These are phyloP conservation scores for Favolaschia claudopus DNA, from an alignment of 768 basidiomycete genomes.

Conservation along the genomic window DNA sequence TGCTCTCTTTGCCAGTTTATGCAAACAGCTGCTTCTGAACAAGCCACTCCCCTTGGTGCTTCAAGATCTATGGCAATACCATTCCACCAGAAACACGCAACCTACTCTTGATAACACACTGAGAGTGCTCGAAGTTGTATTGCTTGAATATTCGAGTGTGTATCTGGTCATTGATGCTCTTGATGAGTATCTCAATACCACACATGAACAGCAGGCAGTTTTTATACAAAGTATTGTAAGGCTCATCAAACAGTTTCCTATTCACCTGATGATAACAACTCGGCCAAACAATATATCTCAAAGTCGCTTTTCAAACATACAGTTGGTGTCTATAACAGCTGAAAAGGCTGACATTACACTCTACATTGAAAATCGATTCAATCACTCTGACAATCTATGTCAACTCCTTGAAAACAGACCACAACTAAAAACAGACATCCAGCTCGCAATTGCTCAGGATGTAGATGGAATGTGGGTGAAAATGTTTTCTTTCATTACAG, in stretches of 20 bases:
- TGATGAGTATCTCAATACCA: slow-evolving; percentile 9
- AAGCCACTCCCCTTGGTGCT: neutral
- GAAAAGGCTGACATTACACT: neutral
- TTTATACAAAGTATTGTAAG: neutral
- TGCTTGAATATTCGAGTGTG: neutral
- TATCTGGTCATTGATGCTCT: slow-evolving; percentile 4
- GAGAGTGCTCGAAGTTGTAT: neutral
- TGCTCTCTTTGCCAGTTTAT: neutral
- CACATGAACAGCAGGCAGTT: neutral
- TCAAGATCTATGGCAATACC: neutral
- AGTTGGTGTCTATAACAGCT: neutral
- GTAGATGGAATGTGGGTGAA: neutral
- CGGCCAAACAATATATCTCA: neutral
- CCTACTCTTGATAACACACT: neutral
- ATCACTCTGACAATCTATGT: neutral
- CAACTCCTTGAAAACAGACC: neutral
- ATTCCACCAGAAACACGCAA: neutral
- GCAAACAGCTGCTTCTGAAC: neutral
- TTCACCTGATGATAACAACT: neutral
- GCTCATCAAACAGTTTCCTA: neutral
- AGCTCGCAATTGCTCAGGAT: neutral
- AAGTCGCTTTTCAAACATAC: neutral
- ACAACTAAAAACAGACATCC: neutral
- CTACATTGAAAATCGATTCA: neutral
- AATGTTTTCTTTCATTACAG: neutral